Evolutionary conservation across 208 protist genomes (phyloP), one percentile per base, ranked within the genome.

Genomic region (Zelonia costaricensis): DNA sequence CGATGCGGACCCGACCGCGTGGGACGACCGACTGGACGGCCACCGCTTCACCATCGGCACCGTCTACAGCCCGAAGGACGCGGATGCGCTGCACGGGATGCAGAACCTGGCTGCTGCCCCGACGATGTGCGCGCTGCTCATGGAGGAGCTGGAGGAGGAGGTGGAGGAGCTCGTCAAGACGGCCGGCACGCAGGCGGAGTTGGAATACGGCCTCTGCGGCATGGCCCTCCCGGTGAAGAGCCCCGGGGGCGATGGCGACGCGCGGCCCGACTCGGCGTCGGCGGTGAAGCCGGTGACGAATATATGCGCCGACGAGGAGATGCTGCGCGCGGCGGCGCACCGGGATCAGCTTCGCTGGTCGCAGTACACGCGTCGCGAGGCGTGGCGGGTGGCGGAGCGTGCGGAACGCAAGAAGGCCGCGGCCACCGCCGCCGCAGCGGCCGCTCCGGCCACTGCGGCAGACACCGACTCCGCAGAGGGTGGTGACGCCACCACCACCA

Each of bases 101-200:
- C 23, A 54, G 28, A 42, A 40, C 27, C 36, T 55, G 0, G 36
- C 40, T 15, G 84, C 75, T 1, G 65, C 78, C 1, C 63, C 46
- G n/a, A 42, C 43, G 18, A 72, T 91, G 46, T 93, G 87, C 35
- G 69, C 64, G 22, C 57, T 67, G 22, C 53, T 91, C 20, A 69
- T 91, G 69, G 68, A 74, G n/a, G 77, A 91, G 27, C 67, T 73
- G 20, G 87, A 93, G 53, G 87, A 93, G 1, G 80, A 76, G 25
- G 61, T 93, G 22, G 64, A 73, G 39, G 46, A 54, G 13, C 55
- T 93, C n/a, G 77, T 93, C 36, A 72, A 78, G 30, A 22, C 76
- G 28, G 77, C 80, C 23, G 55, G 57, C 30, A 58, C 53, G 8
- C 36, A 82, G 28, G 49, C 31, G 4, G 78, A 93, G 30, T 42